Conservation (phyloP, 1,139 yeast genomes). For the Magnusiomyces suaveolens region DNA sequence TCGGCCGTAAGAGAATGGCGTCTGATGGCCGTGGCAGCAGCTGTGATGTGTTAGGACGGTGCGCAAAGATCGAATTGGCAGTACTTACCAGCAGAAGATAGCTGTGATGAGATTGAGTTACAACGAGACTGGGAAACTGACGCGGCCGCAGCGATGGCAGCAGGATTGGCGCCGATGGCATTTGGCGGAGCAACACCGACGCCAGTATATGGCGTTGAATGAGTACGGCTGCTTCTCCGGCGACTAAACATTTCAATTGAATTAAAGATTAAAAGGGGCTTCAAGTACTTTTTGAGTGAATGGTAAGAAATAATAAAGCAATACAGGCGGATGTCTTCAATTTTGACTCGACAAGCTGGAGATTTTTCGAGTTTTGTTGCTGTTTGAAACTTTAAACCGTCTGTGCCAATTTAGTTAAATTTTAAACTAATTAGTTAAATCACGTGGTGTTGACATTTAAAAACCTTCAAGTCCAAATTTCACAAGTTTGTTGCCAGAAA, state of each 20-base stretch:
- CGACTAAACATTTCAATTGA: constrained; percentile 20
- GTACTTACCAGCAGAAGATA: constrained; percentile 17
- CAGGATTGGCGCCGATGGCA: constrained; percentile 22
- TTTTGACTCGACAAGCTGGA: too few species aligned
- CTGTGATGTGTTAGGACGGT: constrained; percentile 11
- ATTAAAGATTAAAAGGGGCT: too few species aligned
- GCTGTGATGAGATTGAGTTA: constrained; percentile 14
- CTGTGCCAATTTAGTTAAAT: too few species aligned
- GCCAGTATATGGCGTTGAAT: constrained; percentile 29
- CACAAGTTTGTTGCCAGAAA: too few species aligned
- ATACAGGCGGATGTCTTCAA: too few species aligned
- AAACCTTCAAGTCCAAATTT: too few species aligned
- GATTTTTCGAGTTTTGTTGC: too few species aligned
- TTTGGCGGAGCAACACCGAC: constrained; percentile 25
- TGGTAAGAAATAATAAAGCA: too few species aligned
- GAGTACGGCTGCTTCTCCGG: constrained; percentile 23
- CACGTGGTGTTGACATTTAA: too few species aligned
- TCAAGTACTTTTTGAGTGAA: too few species aligned
- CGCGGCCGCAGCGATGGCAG: constrained; percentile 40
- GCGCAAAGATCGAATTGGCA: not conserved
- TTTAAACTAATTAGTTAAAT: too few species aligned
- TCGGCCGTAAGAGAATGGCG: constrained; percentile 28
- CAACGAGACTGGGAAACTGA: constrained; percentile 23
- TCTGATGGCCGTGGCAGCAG: constrained; percentile 33
- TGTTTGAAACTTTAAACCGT: too few species aligned